Evolutionary conservation across 768 basidiomycete species (phyloP), one percentile per base, ranked within the genome.

Genomic region (Mycena kentingensis): DNA sequence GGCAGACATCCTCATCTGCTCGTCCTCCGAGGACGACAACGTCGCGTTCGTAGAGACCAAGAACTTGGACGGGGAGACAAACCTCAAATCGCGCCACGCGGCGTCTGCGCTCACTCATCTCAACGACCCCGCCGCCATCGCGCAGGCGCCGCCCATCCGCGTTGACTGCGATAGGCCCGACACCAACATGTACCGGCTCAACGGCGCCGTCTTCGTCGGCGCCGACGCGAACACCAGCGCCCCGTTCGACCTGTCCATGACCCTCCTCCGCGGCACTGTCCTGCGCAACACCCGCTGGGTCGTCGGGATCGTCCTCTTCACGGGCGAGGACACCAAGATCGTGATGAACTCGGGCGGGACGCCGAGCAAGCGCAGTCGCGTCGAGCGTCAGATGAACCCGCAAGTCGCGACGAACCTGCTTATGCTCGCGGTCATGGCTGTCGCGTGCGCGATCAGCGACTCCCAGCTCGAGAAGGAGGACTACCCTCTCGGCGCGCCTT

Each of bases 331-430:
- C 66, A 89, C 93, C 34, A 95, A 93, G 76, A 96, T 98, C 57
- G 83, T 98, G 29, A 78, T 95, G 71, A 99, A 99, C 67, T 88
- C 97, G 5, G 96, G 97, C 27, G 85, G 82, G 7, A 98, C 97
- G 5, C 97, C 97, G 0, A 91, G 88, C 65, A 99, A 99, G 71
- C 84, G 94, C 58, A 88, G 88, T 63, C 89, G 85, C 63, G 95
- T 98, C 51, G 97, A 99, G 68, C 79, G 94, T 52, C 88, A 93
- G 72, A 98, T 96, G 90, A 96, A 98, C 66, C 96, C 96, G n/a
- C 93, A 95, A 74, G 97, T 98, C 87, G 83, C 97, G 64, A 71
- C 91, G 63, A 98, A 98, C 69, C 75, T 98, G 29, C 68, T 79
- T 26, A 63, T 98, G 10, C 80, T 99, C 25, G 87, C 79, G 1